Evolutionary conservation across 306 rosid species (phyloP).

Genomic region (Cicer judaicum): DNA sequence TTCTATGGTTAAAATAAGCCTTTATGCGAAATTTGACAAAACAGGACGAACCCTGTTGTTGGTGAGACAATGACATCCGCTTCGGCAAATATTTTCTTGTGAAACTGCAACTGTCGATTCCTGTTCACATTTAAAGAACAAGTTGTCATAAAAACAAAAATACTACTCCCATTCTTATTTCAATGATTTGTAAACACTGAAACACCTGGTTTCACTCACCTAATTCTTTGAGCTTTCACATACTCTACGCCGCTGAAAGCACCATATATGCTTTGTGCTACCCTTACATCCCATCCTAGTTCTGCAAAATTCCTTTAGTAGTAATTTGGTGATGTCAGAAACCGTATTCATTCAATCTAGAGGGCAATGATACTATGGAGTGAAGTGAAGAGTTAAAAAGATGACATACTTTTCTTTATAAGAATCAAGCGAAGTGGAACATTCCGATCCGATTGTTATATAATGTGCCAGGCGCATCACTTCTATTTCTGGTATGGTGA

Average conservation of each 20-base stretch:
- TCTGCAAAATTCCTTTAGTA: conserved; percentile 64
- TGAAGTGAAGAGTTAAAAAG: conserved; percentile 33
- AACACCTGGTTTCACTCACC: conserved; percentile 48
- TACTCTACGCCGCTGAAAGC: conserved; percentile 83
- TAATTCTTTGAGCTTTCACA: conserved; percentile 82
- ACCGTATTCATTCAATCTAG: conserved; percentile 34
- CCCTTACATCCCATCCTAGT: conserved; percentile 93
- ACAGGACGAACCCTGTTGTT: conserved; percentile 70
- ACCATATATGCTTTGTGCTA: conserved; percentile 79
- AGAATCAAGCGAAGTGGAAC: conserved; percentile 64
- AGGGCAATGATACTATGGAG: not conserved
- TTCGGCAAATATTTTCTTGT: conserved; percentile 66
- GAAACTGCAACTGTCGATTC: conserved; percentile 87
- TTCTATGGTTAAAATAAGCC: not conserved
- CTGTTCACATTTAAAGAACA: conserved; percentile 49
- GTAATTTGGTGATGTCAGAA: conserved; percentile 49
- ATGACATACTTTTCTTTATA: conserved; percentile 60
- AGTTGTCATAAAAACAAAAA: not conserved
- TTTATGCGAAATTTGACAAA: conserved; percentile 33
- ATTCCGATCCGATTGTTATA: conserved; percentile 81
- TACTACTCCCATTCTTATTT: not conserved
- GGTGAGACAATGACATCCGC: conserved; percentile 95
- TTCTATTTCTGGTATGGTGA: conserved; percentile 95
- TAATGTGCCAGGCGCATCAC: conserved; percentile 95
- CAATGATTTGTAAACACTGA: not conserved